Percentiles rank a stretch among this genome's conserved stretches.
Conservation (phyloP, 2,329 filamentous ascomycete genomes). For the Samsoniella hepiali region DNA sequence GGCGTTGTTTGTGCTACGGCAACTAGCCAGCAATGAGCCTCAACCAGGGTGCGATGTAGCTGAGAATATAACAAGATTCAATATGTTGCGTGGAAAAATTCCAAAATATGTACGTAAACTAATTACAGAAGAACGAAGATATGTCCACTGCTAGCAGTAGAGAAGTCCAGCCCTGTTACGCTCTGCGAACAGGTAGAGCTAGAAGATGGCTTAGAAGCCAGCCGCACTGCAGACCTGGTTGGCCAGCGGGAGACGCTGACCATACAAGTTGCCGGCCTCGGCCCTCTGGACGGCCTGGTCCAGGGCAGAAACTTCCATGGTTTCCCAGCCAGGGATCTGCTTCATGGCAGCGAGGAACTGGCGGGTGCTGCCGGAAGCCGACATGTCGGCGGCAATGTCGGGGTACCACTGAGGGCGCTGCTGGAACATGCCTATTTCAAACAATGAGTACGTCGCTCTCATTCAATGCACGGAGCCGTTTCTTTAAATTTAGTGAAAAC, state of each 20-base stretch:
- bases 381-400: slow-evolving; percentile 16
- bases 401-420: slow-evolving; percentile 16
- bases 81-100: background rate
- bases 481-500: background rate
- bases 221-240: slow-evolving; percentile 12
- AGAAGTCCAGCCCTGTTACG: background rate
- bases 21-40: too few species aligned
- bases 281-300: slow-evolving; percentile 17
- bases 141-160: background rate
- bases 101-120: background rate
- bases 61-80: too few species aligned
- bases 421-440: slow-evolving; percentile 12
- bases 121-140: background rate
- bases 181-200: background rate
- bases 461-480: background rate
- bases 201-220: background rate
- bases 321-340: slow-evolving; percentile 6
- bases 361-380: slow-evolving; percentile 12
- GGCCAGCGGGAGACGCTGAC: slow-evolving; percentile 15
- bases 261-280: slow-evolving; percentile 16
- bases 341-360: slow-evolving; percentile 15
- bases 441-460: background rate
- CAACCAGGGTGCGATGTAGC: too few species aligned
- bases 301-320: slow-evolving; percentile 14
- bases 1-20: too few species aligned